phyloP scores from a whole-genome alignment of 1,284 basidiomycete genomes.

The Porogramme epimiltina region DNA sequence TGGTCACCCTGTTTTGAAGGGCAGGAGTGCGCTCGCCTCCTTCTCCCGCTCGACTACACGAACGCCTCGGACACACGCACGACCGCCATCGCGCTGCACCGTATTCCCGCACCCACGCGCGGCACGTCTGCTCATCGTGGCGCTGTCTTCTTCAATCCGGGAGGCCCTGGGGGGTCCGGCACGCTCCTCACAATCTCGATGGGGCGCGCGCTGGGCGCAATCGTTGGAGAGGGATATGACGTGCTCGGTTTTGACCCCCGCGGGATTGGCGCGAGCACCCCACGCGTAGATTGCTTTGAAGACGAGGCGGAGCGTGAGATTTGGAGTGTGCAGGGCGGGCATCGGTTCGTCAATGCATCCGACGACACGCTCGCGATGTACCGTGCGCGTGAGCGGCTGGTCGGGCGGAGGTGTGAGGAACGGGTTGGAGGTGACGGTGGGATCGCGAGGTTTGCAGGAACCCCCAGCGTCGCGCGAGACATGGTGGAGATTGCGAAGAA shows the following conservation, averaged over 20 bases:
- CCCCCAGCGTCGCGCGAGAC: slow-evolving; percentile 47
- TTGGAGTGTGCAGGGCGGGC: slow-evolving; percentile 5
- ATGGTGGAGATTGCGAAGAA: slow-evolving; percentile 50
- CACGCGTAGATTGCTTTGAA: slow-evolving; percentile 17
- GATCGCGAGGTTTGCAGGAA: slow-evolving; percentile 41
- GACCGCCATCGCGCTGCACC: slow-evolving; percentile 38
- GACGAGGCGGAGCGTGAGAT: slow-evolving; percentile 14
- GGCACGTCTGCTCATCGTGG: slow-evolving; percentile 44
- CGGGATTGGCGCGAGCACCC: slow-evolving; percentile 17
- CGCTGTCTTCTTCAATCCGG: slow-evolving; percentile 52
- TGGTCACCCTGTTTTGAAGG: slow-evolving; percentile 27
- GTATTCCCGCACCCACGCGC: slow-evolving; percentile 27
- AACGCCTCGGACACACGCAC: slow-evolving; percentile 29
- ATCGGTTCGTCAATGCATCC: slow-evolving; percentile 5
- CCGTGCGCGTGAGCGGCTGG: slow-evolving; percentile 8
- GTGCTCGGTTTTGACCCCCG: slow-evolving; percentile 41
- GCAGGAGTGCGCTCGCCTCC: slow-evolving; percentile 25
- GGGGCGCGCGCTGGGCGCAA: slow-evolving; percentile 33
- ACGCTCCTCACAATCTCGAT: slow-evolving; percentile 32
- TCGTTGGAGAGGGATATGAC: slow-evolving; percentile 48
- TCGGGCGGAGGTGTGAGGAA: slow-evolving; percentile 13
- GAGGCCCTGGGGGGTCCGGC: slow-evolving; percentile 53
- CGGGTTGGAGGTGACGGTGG: slow-evolving; percentile 28
- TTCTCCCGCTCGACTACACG: slow-evolving; percentile 42
- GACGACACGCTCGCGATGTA: slow-evolving; percentile 6